Evolutionary conservation across 345 rosid genomes (phyloP), one percentile per base, ranked within the genome.

Genomic region (Turnera subulata): DNA sequence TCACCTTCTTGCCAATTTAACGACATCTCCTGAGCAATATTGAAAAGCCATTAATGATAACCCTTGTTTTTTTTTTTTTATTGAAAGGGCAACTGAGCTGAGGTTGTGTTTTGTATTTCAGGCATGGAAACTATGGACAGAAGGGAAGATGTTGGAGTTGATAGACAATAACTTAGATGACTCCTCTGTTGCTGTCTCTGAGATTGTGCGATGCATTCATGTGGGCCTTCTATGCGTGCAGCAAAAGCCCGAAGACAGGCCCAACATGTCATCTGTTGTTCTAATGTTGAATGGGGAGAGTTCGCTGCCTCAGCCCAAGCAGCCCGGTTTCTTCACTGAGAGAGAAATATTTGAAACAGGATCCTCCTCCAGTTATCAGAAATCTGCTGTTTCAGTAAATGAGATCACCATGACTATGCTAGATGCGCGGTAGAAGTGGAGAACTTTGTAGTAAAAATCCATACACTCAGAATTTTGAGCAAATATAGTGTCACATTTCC

Each of bases 171-270:
- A 32, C 9, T 20, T 62, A 8, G 54, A 45, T 1, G 54, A 55
- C 8, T 46, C 55, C 11, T 63, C 23, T 47, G 0, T n/a, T n/a
- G n/a, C 40, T 54, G 1, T 63, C 24, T 46, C 55, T 11, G 55
- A 54, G 53, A 40, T 54, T 9, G 23, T 6, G 26, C 46, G 52
- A 46, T 67, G 67, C 63, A 33, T 77, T 18, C 66, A 73, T 19
- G 62, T 67, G 4, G 65, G 72, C 43, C 38, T 77, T 7, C 60
- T 73, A 46, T 73, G 82, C 32, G 74, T 71, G 56, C 72, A 77
- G 59, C 71, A 73, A 11, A 46, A 53, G 43, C 69, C 76, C 11
- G 61, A 47, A 2, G 68, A 67, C 19, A 67, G 82, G 65, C 78
- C 74, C 57, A 55, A 50, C 58, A 64, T 71, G 82, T 66, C 74